A percentile compares a stretch with the other conserved stretches of the same genome.
Evolutionary conservation across 352 stramenopile genomes (phyloP).

Genomic region (Phytophthora aleatoria): DNA sequence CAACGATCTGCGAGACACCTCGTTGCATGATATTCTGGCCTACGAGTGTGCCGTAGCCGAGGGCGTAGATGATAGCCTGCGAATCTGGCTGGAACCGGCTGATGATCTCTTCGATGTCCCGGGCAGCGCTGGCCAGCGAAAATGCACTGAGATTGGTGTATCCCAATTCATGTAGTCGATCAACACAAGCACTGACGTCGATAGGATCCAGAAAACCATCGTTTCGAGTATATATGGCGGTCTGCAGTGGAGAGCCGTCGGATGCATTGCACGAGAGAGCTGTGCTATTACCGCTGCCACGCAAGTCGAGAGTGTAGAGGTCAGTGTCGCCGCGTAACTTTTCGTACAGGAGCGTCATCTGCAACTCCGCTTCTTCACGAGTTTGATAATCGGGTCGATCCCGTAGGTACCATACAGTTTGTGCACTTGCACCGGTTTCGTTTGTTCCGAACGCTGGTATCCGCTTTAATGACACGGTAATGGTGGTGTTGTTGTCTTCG

Average conservation of each 20-base stretch:
- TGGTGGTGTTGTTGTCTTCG: constrained; percentile 45
- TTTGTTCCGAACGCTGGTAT: constrained; percentile 38
- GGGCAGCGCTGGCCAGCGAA: constrained; percentile 67
- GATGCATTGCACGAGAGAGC: constrained; percentile 43
- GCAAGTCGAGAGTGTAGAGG: constrained; percentile 64
- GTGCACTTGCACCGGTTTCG: constrained; percentile 4
- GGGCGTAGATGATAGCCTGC: constrained; percentile 59
- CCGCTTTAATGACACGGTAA: constrained; percentile 61
- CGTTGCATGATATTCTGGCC: constrained; percentile 72
- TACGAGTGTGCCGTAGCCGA: constrained; percentile 72
- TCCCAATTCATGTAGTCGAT: constrained; percentile 16
- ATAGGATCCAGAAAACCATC: constrained; percentile 13
- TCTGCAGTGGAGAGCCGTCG: constrained; percentile 26
- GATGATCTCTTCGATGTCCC: constrained; percentile 65
- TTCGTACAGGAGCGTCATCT: constrained; percentile 56
- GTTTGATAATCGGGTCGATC: constrained; percentile 43
- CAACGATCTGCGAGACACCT: constrained; percentile 45
- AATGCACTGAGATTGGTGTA: constrained; percentile 50
- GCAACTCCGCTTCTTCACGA: constrained; percentile 35
- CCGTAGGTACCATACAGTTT: constrained; percentile 48
- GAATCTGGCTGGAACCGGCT: constrained; percentile 47
- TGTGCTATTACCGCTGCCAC: constrained; percentile 53
- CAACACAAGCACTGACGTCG: constrained; percentile 23
- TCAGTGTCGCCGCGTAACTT: constrained; percentile 45
- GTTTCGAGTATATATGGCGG: constrained; percentile 32